phyloP scores from a whole-genome alignment of 2,329 filamentous ascomycete species.

The Thelonectria olida region DNA sequence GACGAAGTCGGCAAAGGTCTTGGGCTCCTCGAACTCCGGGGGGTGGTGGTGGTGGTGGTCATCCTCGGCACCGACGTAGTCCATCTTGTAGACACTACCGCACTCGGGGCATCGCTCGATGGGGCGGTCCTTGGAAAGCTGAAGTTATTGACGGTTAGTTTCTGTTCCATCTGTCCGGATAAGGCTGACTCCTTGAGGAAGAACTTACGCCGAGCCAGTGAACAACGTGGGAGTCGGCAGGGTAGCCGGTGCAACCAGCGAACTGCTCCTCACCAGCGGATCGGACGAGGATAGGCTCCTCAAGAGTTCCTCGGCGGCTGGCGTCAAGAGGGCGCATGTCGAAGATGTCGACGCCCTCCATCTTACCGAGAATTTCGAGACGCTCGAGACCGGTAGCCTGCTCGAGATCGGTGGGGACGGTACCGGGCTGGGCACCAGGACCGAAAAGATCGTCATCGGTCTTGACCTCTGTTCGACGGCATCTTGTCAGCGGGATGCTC shows the following conservation, averaged over 20 bases:
- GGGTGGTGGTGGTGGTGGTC: slow-evolving; percentile 70
- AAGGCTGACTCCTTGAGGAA: slow-evolving; percentile 10
- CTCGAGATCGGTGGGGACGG: slow-evolving; percentile 92
- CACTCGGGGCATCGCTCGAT: slow-evolving; percentile 97
- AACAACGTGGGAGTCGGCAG: slow-evolving; percentile 89
- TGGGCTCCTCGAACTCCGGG: slow-evolving; percentile 81
- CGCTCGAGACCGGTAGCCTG: slow-evolving; percentile 98
- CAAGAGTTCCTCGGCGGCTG: slow-evolving; percentile 88
- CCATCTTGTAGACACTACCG: slow-evolving; percentile 96
- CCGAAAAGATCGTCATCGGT: slow-evolving; percentile 82
- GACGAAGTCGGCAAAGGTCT: slow-evolving; percentile 96
- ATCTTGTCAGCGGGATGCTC: slow-evolving; percentile 33
- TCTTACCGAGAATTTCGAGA: slow-evolving; percentile 98
- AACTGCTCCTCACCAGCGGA: slow-evolving; percentile 97
- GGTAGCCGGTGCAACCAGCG: slow-evolving; percentile 92
- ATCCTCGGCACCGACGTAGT: slow-evolving; percentile 88
- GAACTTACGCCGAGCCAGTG: slow-evolving; percentile 86
- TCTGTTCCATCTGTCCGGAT: slow-evolving; percentile 25
- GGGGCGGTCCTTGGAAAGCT: slow-evolving; percentile 90
- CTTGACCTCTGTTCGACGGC: slow-evolving; percentile 75
- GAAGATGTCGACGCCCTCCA: slow-evolving; percentile 97
- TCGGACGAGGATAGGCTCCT: slow-evolving; percentile 90
- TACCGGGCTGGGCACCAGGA: slow-evolving; percentile 83
- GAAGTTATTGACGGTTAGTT: slow-evolving; percentile 20
- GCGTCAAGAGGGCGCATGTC: slow-evolving; percentile 97